phyloP scores from a whole-genome alignment of 208 protist genomes.

The Balamuthia mandrillaris region DNA sequence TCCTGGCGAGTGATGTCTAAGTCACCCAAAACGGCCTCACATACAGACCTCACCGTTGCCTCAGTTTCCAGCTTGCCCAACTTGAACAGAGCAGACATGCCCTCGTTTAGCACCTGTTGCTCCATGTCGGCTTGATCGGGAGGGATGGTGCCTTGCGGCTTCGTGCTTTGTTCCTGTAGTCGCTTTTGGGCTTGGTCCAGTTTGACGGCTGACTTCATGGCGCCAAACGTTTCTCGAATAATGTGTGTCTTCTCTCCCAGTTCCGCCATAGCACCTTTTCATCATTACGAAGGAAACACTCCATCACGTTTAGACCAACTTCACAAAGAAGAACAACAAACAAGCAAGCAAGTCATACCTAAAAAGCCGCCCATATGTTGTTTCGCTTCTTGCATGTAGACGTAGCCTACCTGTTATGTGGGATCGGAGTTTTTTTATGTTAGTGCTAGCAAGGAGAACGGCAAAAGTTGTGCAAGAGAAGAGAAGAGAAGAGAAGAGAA shows the following conservation, averaged over 20 bases:
- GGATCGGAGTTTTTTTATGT: too few relatives aligned
- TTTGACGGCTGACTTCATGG: conserved; percentile 15
- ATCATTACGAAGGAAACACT: too few relatives aligned
- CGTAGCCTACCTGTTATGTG: conserved; percentile 36
- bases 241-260: conserved; percentile 7
- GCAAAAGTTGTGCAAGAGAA: too few relatives aligned
- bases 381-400: conserved; percentile 33
- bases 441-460: too few relatives aligned
- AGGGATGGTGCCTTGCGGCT: not conserved
- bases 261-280: conserved; percentile 12
- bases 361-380: conserved; percentile 20
- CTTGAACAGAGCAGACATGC: conserved; percentile 24
- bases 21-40: conserved; percentile 26
- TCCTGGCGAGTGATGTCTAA: conserved; percentile 6
- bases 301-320: too few relatives aligned
- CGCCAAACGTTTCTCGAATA: not conserved
- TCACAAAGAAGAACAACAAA: too few relatives aligned
- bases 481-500: too few relatives aligned
- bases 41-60: conserved; percentile 15
- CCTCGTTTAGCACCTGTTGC: not conserved
- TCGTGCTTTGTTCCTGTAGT: conserved; percentile 11
- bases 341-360: too few relatives aligned
- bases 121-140: conserved; percentile 29
- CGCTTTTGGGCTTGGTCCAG: conserved; percentile 21
- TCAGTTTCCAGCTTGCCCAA: conserved; percentile 39